phyloP scores from a whole-genome alignment of 2,329 filamentous ascomycete genomes.

The Rhexocercosporidium sp. region DNA sequence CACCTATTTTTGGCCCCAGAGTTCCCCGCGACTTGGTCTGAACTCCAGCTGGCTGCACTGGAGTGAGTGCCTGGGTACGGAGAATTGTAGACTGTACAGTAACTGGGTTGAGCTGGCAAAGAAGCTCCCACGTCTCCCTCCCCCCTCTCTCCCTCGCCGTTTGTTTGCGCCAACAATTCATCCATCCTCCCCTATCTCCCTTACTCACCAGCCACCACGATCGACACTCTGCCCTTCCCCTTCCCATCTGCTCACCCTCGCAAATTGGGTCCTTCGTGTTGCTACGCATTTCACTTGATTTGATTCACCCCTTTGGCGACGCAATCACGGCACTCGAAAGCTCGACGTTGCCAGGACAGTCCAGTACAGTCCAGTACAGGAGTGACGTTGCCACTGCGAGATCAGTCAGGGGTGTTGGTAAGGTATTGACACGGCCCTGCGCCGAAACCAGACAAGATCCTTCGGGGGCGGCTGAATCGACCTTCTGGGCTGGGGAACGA shows the following conservation, averaged over 20 bases:
- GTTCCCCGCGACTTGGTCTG: background rate
- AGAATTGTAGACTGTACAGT: background rate
- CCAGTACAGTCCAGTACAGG: too few relatives aligned
- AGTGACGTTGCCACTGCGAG: conserved; percentile 3
- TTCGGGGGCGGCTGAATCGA: conserved; percentile 7
- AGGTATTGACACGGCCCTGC: conserved; percentile 4
- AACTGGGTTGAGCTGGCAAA: background rate
- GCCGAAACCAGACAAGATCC: conserved; percentile 13
- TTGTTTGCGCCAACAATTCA: background rate
- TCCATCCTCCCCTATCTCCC: too few relatives aligned
- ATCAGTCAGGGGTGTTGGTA: conserved; percentile 2
- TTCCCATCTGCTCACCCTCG: too few relatives aligned
- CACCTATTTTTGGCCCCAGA: background rate
- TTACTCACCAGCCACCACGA: background rate
- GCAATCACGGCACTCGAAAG: background rate
- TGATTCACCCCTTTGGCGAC: background rate
- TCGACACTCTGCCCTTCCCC: background rate
- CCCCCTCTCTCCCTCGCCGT: background rate
- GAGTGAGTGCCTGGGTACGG: too few relatives aligned
- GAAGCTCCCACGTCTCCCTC: too few relatives aligned
- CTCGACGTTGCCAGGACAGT: background rate
- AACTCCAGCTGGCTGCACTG: background rate
- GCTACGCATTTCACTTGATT: background rate
- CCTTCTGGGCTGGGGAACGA: background rate
- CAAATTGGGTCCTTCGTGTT: too few relatives aligned